A percentile compares a stretch with the other conserved stretches of the same genome.
These are phyloP conservation scores for Ocimum tenuiflorum DNA, from an alignment of 257 asterid species.

Conservation along the genomic window DNA sequence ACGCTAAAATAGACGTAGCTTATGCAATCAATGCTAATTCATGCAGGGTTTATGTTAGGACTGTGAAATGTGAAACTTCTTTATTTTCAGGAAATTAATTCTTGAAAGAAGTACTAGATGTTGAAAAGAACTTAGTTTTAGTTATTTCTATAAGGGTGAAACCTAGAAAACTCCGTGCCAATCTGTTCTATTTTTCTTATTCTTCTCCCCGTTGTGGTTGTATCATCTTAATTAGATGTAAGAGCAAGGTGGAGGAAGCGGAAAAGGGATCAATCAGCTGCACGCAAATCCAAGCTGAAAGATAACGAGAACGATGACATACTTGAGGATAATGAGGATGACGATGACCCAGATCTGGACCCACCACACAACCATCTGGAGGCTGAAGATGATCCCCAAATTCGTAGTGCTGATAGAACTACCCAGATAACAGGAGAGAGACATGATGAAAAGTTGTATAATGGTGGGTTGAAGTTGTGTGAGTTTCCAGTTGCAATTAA, in stretches of 20 bases:
- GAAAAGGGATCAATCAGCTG: conserved; percentile 55
- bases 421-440: conserved; percentile 30
- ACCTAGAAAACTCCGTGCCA: background rate
- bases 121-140: background rate
- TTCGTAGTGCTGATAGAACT: conserved; percentile 30
- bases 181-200: background rate
- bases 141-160: conserved; percentile 3
- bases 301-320: conserved; percentile 61
- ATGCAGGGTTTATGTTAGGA: conserved; percentile 8
- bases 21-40: background rate
- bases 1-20: background rate
- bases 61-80: conserved; percentile 10
- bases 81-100: background rate
- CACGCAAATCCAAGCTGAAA: conserved; percentile 53
- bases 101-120: conserved; percentile 2
- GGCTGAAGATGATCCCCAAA: conserved; percentile 39
- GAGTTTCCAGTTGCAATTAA: conserved; percentile 66
- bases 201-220: background rate
- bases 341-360: conserved; percentile 59
- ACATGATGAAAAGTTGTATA: conserved; percentile 55
- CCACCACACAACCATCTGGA: conserved; percentile 46
- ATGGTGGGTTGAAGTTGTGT: conserved; percentile 43
- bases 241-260: conserved; percentile 94
- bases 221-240: conserved; percentile 40
- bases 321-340: conserved; percentile 77